A percentile compares a stretch with the other conserved stretches of the same genome.
Evolutionary conservation across 495 filamentous ascomycete genomes (phyloP).

Genomic region (Penicillium waksmanii): DNA sequence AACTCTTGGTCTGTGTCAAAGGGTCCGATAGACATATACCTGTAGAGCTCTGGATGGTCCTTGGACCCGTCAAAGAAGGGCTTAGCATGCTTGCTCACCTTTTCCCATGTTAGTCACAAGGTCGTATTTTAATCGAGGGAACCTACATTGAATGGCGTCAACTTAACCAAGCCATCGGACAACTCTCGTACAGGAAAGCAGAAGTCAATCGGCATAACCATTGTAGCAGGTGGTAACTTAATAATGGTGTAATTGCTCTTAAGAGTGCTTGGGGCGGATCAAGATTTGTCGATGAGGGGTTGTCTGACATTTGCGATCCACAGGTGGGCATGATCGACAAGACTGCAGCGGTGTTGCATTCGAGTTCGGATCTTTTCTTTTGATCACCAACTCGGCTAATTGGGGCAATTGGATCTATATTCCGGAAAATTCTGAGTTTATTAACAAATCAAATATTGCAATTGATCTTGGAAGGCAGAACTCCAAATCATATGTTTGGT

Average conservation of each 20-base stretch:
- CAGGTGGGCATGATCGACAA: background rate
- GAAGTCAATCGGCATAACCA: background rate
- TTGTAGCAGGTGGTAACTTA: background rate
- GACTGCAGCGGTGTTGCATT: conserved; percentile 3
- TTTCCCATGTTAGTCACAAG: conserved; percentile 1
- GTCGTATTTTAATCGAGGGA: background rate
- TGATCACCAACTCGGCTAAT: background rate
- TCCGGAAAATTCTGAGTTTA: background rate
- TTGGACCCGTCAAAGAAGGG: conserved; percentile 12
- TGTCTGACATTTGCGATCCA: background rate
- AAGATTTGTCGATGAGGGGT: background rate
- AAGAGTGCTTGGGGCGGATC: background rate
- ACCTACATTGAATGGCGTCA: conserved; percentile 8
- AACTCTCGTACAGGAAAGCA: conserved; percentile 7
- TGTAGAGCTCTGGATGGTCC: conserved; percentile 18
- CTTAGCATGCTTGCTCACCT: conserved; percentile 10
- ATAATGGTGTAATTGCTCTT: background rate
- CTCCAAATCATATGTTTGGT: too few species aligned
- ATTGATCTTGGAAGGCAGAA: too few species aligned
- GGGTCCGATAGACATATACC: conserved; percentile 18
- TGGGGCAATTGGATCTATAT: background rate
- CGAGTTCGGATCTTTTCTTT: background rate
- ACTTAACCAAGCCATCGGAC: conserved; percentile 12
- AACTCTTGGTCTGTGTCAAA: conserved; percentile 13
- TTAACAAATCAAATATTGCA: too few species aligned